phyloP scores from a whole-genome alignment of 2,329 filamentous ascomycete genomes.

The Aspergillus pseudoviridinutans region DNA sequence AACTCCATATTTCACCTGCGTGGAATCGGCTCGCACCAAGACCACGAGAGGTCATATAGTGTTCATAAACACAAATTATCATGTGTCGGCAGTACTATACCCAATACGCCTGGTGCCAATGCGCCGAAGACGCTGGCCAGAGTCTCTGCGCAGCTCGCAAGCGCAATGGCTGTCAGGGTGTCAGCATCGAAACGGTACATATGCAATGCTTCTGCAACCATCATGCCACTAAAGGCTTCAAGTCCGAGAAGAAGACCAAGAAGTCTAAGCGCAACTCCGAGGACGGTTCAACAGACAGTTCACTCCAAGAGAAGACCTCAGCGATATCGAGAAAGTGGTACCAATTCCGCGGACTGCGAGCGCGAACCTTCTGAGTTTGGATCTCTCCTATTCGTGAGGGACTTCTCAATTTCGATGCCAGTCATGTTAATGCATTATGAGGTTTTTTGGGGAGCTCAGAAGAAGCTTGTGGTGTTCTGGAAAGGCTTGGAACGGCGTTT shows the following conservation, averaged over 20 bases:
- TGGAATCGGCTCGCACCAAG: background rate
- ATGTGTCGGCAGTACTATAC: constrained; percentile 39
- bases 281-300: background rate
- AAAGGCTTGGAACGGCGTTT: background rate
- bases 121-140: constrained; percentile 33
- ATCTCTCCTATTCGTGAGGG: background rate
- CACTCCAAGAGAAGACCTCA: constrained; percentile 23
- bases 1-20: background rate
- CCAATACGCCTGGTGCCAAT: constrained; percentile 37
- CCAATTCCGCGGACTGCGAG: constrained; percentile 24
- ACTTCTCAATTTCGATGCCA: background rate
- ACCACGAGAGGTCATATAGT: background rate
- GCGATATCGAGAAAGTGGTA: constrained; percentile 27
- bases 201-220: constrained; percentile 39
- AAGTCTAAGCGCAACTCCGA: constrained; percentile 11
- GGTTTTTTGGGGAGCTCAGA: background rate
- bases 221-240: constrained; percentile 32
- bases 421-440: background rate
- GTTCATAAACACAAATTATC: background rate
- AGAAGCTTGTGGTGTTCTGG: background rate
- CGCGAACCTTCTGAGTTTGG: constrained; percentile 14
- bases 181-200: constrained; percentile 33
- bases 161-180: constrained; percentile 26
- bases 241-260: constrained; percentile 28
- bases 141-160: constrained; percentile 25